Evolutionary conservation across 2,329 filamentous ascomycete species (phyloP).

Genomic region (Aureobasidium sp.): DNA sequence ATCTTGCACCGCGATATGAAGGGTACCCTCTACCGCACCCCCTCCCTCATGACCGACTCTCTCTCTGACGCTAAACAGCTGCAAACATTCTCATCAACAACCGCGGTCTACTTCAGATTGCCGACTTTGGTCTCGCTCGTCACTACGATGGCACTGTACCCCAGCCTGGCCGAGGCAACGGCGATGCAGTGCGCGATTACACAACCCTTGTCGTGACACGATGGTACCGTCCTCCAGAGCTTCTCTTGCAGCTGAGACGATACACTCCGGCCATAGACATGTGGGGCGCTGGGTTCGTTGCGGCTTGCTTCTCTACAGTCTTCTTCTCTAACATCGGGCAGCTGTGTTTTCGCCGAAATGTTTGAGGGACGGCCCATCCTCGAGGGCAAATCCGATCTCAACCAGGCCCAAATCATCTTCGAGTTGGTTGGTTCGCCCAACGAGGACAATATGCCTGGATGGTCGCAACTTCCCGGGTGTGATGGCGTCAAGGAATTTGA

Average conservation of each 20-base stretch:
- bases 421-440: slow-evolving; percentile 84
- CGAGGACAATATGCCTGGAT: slow-evolving; percentile 88
- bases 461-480: slow-evolving; percentile 72
- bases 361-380: slow-evolving; percentile 88
- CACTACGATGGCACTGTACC: slow-evolving; percentile 85
- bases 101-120: slow-evolving; percentile 85
- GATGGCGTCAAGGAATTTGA: slow-evolving; percentile 61
- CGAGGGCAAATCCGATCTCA: slow-evolving; percentile 75
- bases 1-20: slow-evolving; percentile 99
- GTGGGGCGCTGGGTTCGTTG: slow-evolving; percentile 85
- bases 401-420: slow-evolving; percentile 91
- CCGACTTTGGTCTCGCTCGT: slow-evolving; percentile 89
- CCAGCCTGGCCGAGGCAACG: slow-evolving; percentile 66
- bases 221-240: slow-evolving; percentile 93
- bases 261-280: slow-evolving; percentile 98
- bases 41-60: slow-evolving; percentile 12
- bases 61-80: slow-evolving; percentile 36
- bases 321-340: slow-evolving; percentile 31
- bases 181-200: slow-evolving; percentile 81
- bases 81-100: slow-evolving; percentile 97
- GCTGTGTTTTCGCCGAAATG: slow-evolving; percentile 99
- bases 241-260: slow-evolving; percentile 74
- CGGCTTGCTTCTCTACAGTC: background rate
- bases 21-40: slow-evolving; percentile 16
- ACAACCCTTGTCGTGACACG: slow-evolving; percentile 93